Base-by-base conservation (phyloP, 495 filamentous ascomycete genomes). In the Jackrogersella minutella region DNA sequence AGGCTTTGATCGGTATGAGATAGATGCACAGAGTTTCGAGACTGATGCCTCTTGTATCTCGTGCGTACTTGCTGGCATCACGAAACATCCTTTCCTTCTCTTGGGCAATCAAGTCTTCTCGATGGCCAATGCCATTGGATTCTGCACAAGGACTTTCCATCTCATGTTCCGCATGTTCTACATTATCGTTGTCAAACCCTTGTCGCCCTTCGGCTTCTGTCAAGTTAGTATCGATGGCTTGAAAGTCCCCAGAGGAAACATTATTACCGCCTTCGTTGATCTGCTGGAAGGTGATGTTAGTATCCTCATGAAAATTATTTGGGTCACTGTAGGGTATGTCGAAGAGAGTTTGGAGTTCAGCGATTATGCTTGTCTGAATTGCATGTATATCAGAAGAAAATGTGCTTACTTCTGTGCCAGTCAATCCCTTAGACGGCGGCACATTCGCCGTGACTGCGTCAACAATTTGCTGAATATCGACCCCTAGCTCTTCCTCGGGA, bases 1-100 rank as follows among this genome's bases (percentile, higher is more conserved):
- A 80, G 0, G 86, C 76, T 69, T 81, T 84, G 55, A 86, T 74
- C 0, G 87, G 87, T 24, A 90, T 79, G 40, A 85, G 81, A 62
- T 87, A 79, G 30, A 90, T 77, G 37, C 78, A 75, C 3, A 90
- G 75, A 14, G 74, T 77, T 34, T 82, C 67, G 1, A 90, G 77
- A 2, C 80, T 69, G 6, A 88, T 73, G 1, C 87, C 87, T 56
- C 86, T 76, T 10, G 83, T 86, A 0, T 70, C 66, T 17, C 84
- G 78, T 31, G 84, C 59, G 71, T 88, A 89, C 17, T 84, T 80
- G 28, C 70, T 79, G 66, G 82, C 79, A 5, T 47, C 51, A 11
- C 55, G 61, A 17, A 31, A 34, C 30, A 68, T 65, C n/a, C 51
- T 52, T 17, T 68, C 73, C 2, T 47, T 56, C 21, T 30, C 39